A percentile compares a stretch with the other conserved stretches of the same genome.
phyloP scores from a whole-genome alignment of 2,329 filamentous ascomycete genomes.

The Alternaria brassicicola region DNA sequence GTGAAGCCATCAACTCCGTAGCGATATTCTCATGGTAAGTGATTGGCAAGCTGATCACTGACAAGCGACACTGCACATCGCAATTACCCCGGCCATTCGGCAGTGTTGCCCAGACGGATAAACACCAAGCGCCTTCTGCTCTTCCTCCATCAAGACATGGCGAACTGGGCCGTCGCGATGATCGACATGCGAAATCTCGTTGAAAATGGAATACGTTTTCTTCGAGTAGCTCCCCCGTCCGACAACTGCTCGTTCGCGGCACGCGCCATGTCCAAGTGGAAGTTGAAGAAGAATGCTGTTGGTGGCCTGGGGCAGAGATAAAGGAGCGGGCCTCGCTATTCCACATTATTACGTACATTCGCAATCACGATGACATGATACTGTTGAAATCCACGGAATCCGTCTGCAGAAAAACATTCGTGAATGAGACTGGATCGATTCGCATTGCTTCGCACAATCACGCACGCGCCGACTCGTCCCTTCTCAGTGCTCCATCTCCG shows the following conservation, averaged over 20 bases:
- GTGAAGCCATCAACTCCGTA: background rate
- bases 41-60: background rate
- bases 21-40: background rate
- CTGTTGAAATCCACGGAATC: background rate
- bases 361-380: background rate
- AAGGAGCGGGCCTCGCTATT: background rate
- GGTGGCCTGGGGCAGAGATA: background rate
- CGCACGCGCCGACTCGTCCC: background rate
- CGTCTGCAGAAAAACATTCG: background rate
- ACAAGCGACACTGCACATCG: constrained; percentile 24
- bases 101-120: constrained; percentile 18
- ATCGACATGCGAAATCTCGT: background rate
- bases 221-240: background rate
- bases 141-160: background rate
- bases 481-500: constrained; percentile 55
- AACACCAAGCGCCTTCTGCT: background rate
- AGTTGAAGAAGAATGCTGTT: background rate
- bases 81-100: constrained; percentile 23
- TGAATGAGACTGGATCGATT: background rate
- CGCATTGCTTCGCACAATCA: background rate
- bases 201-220: background rate
- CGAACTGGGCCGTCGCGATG: background rate
- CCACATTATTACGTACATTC: background rate
- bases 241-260: background rate
- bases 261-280: background rate